Conservation (phyloP, 495 filamentous ascomycete species). For the Elaphomyces granulatus region DNA sequence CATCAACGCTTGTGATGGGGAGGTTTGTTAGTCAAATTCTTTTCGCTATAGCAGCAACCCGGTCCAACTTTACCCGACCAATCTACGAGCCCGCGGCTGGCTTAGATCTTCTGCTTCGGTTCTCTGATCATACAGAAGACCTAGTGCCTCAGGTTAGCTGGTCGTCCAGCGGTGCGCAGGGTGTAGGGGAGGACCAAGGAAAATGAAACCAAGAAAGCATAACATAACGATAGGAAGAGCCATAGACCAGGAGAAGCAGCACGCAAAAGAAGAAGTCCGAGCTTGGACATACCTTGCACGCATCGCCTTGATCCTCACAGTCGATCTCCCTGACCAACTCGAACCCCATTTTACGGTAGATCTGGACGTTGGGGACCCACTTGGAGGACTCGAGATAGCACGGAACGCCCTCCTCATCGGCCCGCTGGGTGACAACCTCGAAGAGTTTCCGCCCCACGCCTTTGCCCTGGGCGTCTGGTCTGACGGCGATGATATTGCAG, state of each 20-base stretch:
- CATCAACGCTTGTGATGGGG: neutral
- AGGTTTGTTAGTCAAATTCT: neutral
- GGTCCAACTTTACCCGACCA: too few species aligned
- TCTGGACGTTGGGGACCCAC: constrained; percentile 45
- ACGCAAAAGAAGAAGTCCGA: too few species aligned
- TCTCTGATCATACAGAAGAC: neutral
- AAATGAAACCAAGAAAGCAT: too few species aligned
- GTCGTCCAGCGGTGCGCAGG: too few species aligned
- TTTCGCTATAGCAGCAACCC: too few species aligned
- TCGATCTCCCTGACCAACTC: constrained; percentile 43
- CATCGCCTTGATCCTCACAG: constrained; percentile 41
- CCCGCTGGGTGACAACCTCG: constrained; percentile 38
- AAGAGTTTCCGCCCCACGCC: constrained; percentile 44
- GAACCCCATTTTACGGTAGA: constrained; percentile 51
- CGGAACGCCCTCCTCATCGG: constrained; percentile 41
- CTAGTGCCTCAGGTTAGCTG: neutral
- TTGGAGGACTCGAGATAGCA: constrained; percentile 52
- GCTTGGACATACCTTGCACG: constrained; percentile 23
- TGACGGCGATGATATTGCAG: constrained; percentile 53
- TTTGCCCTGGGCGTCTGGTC: constrained; percentile 40
- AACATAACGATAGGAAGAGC: neutral
- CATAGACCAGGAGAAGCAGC: too few species aligned
- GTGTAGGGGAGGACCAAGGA: too few species aligned
- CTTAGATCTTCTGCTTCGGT: neutral
- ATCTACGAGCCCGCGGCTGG: too few species aligned